Conservation (phyloP, 306 rosid genomes). For the Citrullus amarus region DNA sequence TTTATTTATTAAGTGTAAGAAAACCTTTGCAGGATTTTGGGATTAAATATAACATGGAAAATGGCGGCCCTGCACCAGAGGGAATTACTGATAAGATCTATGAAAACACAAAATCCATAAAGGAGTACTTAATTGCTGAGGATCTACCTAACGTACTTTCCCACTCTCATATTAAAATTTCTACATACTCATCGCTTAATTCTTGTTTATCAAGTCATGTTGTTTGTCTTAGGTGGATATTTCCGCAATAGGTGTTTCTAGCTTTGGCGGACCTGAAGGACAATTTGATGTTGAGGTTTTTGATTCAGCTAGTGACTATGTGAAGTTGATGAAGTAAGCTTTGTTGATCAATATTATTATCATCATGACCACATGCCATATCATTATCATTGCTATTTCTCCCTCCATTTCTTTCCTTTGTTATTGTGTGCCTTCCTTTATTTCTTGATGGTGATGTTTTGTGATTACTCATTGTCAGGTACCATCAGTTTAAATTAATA, state of each 20-base stretch:
- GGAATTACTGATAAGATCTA: conserved; percentile 80
- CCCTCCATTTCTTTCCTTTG: neutral
- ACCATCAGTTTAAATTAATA: neutral
- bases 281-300: conserved; percentile 93
- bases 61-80: conserved; percentile 99
- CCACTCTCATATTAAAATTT: conserved; percentile 3
- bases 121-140: conserved; percentile 64
- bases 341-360: neutral
- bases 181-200: conserved; percentile 8
- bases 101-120: conserved; percentile 69
- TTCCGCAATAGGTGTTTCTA: conserved; percentile 41
- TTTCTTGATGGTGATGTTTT: neutral
- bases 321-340: conserved; percentile 80
- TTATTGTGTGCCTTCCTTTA: neutral
- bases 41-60: conserved; percentile 94
- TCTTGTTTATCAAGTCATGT: conserved; percentile 10
- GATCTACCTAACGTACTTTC: conserved; percentile 71
- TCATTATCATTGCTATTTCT: neutral
- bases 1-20: neutral
- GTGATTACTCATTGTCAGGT: neutral
- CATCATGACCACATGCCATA: neutral
- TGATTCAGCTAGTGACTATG: conserved; percentile 87
- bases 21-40: conserved; percentile 82
- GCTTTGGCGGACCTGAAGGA: conserved; percentile 82
- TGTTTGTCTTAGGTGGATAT: conserved; percentile 63